phyloP scores from a whole-genome alignment of 192 early-diverging fungal species.

The Linnemannia exigua region DNA sequence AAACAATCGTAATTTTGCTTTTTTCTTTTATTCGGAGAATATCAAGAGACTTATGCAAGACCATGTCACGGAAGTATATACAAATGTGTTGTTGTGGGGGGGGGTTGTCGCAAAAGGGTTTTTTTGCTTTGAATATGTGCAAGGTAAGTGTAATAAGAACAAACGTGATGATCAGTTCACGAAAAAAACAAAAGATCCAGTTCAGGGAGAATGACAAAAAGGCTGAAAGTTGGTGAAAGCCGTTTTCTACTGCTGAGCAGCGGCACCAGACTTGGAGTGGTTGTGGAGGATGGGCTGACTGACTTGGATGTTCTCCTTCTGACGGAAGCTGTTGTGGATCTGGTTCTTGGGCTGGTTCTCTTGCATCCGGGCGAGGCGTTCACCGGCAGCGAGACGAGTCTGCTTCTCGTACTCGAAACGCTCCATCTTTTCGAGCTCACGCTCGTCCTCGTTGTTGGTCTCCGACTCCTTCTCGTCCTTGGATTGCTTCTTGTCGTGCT shows the following conservation, averaged over 20 bases:
- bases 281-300: conserved; percentile 45
- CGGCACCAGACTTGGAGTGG: conserved; percentile 50
- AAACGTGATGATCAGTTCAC: background rate
- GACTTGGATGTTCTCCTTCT: conserved; percentile 48
- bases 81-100: background rate
- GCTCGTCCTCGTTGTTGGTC: conserved; percentile 40
- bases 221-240: background rate
- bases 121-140: background rate
- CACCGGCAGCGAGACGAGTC: conserved; percentile 38
- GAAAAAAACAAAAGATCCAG: background rate
- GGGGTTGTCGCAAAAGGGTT: background rate
- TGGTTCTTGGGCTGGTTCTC: conserved; percentile 48
- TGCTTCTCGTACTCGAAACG: conserved; percentile 51
- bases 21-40: background rate
- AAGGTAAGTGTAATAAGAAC: background rate
- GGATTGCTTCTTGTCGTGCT: conserved; percentile 23
- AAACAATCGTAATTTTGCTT: background rate
- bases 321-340: conserved; percentile 29
- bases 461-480: conserved; percentile 8
- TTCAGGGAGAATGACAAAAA: too few relatives aligned
- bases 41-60: background rate
- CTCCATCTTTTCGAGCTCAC: conserved; percentile 45
- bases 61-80: background rate
- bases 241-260: conserved; percentile 28
- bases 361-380: conserved; percentile 42